Percentiles rank a stretch among this genome's conserved stretches.
phyloP scores from a whole-genome alignment of 768 basidiomycete genomes.

The Zangia roseola region DNA sequence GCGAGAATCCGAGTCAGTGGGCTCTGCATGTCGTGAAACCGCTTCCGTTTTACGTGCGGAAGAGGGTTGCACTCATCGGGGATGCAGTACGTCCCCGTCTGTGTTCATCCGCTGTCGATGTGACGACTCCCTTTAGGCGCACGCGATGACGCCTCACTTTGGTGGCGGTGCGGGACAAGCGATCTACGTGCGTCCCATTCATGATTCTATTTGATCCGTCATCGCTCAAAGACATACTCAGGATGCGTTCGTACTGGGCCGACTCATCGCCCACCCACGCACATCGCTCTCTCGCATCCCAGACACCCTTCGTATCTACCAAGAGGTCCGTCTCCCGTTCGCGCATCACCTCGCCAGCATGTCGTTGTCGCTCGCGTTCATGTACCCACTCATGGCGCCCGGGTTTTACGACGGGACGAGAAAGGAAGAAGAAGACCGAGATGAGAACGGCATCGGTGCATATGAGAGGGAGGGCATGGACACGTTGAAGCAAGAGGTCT shows the following conservation, averaged over 20 bases:
- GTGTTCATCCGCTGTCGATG: too few relatives aligned
- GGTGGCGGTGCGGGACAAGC: slow-evolving; percentile 51
- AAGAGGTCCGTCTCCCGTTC: slow-evolving; percentile 32
- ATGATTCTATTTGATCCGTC: not conserved
- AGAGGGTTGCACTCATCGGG: slow-evolving; percentile 45
- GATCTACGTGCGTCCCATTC: slow-evolving; percentile 39
- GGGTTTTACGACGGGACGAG: slow-evolving; percentile 26
- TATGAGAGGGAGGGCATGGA: slow-evolving; percentile 20
- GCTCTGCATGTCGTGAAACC: slow-evolving; percentile 42
- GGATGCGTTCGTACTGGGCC: slow-evolving; percentile 34
- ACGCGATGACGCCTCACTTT: slow-evolving; percentile 47
- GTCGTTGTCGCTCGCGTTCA: slow-evolving; percentile 17
- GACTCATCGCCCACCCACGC: slow-evolving; percentile 23
- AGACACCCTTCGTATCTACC: slow-evolving; percentile 31
- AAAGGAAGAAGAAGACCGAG: slow-evolving; percentile 2
- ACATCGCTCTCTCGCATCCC: slow-evolving; percentile 24
- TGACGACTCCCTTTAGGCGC: slow-evolving; percentile 32
- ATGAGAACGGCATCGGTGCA: slow-evolving; percentile 6
- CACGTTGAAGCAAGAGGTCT: slow-evolving; percentile 8
- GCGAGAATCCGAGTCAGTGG: slow-evolving; percentile 41
- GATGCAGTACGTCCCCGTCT: slow-evolving; percentile 40
- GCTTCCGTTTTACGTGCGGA: slow-evolving; percentile 39
- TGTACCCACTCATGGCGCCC: slow-evolving; percentile 17
- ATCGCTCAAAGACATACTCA: not conserved
- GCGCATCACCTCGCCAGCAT: slow-evolving; percentile 14